Evolutionary conservation across 192 early-diverging fungal species (phyloP).

Genomic region (Dimargaris xerosporica): DNA sequence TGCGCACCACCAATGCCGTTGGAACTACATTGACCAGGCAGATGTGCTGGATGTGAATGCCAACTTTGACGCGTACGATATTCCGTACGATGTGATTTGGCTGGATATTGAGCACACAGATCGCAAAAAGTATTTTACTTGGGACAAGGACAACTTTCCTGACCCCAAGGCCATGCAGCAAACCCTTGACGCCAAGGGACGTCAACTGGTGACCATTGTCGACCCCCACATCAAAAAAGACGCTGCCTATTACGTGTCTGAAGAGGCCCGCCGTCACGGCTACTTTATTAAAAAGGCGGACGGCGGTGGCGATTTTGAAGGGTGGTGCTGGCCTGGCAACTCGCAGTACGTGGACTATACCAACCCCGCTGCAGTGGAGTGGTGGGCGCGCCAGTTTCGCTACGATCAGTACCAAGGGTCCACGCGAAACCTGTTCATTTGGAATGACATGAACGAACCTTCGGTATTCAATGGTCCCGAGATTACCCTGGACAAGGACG

Average conservation of each 20-base stretch:
- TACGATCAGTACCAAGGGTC: conserved; percentile 73
- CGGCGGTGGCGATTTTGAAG: conserved; percentile 59
- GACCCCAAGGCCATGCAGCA: conserved; percentile 73
- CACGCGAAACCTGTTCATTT: conserved; percentile 65
- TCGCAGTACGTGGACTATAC: conserved; percentile 90
- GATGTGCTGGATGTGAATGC: conserved; percentile 77
- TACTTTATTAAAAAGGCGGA: conserved; percentile 68
- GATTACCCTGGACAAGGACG: conserved; percentile 90
- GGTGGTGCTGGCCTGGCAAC: conserved; percentile 96
- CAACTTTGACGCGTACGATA: conserved; percentile 76
- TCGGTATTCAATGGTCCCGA: conserved; percentile 95
- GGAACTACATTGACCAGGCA: conserved; percentile 90
- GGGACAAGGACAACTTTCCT: conserved; percentile 86
- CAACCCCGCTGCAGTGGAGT: conserved; percentile 56
- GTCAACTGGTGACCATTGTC: conserved; percentile 82
- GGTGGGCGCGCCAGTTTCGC: conserved; percentile 66
- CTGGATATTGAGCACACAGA: conserved; percentile 99
- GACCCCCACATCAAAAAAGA: conserved; percentile 96
- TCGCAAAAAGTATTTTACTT: conserved; percentile 94
- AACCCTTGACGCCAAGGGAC: conserved; percentile 37
- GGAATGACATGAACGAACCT: conserved; percentile 99
- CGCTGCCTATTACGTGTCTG: conserved; percentile 51
- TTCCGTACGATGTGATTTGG: conserved; percentile 98
- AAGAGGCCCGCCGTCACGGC: conserved; percentile 56
- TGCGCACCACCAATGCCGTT: conserved; percentile 93